These are phyloP conservation scores for Elsinoe australis DNA, from an alignment of 2,329 filamentous ascomycete species.

Conservation along the genomic window DNA sequence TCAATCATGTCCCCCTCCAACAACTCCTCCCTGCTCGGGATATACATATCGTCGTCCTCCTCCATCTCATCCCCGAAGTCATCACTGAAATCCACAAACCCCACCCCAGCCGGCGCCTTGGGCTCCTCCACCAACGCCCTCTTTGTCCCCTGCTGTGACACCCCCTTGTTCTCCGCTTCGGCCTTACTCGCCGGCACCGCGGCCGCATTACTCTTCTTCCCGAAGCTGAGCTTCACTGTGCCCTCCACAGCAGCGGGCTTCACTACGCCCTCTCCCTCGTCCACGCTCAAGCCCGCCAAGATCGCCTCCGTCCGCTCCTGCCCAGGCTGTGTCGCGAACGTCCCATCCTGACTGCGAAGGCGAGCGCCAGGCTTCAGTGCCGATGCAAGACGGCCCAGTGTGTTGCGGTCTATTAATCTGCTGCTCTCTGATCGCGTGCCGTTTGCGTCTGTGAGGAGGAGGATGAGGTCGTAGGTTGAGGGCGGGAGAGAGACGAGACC, in stretches of 20 bases:
- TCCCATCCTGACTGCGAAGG: conserved; percentile 61
- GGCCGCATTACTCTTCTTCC: conserved; percentile 46
- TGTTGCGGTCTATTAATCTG: conserved; percentile 56
- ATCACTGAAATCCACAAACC: too few relatives aligned
- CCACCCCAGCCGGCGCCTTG: conserved; percentile 50
- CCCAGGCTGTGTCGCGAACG: conserved; percentile 40
- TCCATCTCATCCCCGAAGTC: conserved; percentile 55
- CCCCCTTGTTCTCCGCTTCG: conserved; percentile 26
- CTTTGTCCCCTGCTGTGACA: conserved; percentile 28
- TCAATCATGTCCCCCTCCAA: conserved; percentile 76
- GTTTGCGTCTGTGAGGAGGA: conserved; percentile 74
- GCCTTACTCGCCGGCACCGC: conserved; percentile 31
- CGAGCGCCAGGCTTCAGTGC: conserved; percentile 63
- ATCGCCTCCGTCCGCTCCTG: conserved; percentile 69
- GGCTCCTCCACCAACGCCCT: conserved; percentile 38
- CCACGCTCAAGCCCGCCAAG: conserved; percentile 64
- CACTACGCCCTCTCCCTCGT: conserved; percentile 56
- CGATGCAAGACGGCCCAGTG: conserved; percentile 61
- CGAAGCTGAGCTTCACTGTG: conserved; percentile 50
- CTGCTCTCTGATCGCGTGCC: conserved; percentile 57
- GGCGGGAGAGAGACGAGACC: conserved; percentile 70
- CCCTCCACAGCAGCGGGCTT: conserved; percentile 44
- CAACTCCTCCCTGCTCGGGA: conserved; percentile 36
- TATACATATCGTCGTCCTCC: conserved; percentile 30
- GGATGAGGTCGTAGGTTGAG: conserved; percentile 72